phyloP scores from a whole-genome alignment of 768 basidiomycete species.

The Chalciporus pseudorubinellus region DNA sequence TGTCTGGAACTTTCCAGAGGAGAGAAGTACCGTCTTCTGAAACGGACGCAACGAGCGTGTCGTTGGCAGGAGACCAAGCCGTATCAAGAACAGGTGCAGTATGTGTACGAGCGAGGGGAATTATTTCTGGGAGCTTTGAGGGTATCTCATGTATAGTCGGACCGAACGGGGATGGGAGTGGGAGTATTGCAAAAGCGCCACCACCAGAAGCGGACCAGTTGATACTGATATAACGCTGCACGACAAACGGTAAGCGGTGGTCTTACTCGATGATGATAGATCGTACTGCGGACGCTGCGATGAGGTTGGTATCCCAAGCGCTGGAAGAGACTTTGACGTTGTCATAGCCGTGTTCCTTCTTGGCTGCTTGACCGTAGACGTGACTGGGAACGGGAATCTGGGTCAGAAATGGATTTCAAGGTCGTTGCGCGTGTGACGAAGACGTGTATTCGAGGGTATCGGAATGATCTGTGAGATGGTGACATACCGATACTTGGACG shows the following conservation, averaged over 20 bases:
- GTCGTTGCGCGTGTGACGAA: neutral
- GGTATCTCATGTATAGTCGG: constrained; percentile 52
- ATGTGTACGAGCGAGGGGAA: constrained; percentile 88
- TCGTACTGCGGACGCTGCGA: constrained; percentile 75
- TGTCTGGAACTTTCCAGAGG: constrained; percentile 80
- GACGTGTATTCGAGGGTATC: neutral
- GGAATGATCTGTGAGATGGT: constrained; percentile 13
- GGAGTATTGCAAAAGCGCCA: constrained; percentile 93
- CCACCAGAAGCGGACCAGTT: constrained; percentile 96
- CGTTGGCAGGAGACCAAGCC: constrained; percentile 94
- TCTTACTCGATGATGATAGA: neutral
- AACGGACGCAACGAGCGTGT: constrained; percentile 84
- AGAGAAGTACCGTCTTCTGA: constrained; percentile 94
- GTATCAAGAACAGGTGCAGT: constrained; percentile 89
- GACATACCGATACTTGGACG: constrained; percentile 81
- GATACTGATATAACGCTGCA: constrained; percentile 78
- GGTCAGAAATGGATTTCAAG: neutral
- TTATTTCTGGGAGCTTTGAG: constrained; percentile 83
- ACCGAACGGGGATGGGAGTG: constrained; percentile 71
- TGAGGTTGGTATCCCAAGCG: constrained; percentile 95
- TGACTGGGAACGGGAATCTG: constrained; percentile 52
- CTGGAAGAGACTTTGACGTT: constrained; percentile 85
- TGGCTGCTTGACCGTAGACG: constrained; percentile 85
- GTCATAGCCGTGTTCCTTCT: constrained; percentile 79
- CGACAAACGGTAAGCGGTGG: constrained; percentile 3